Evolutionary conservation across 768 basidiomycete genomes (phyloP).

Genomic region (Sarcomyxa edulis): DNA sequence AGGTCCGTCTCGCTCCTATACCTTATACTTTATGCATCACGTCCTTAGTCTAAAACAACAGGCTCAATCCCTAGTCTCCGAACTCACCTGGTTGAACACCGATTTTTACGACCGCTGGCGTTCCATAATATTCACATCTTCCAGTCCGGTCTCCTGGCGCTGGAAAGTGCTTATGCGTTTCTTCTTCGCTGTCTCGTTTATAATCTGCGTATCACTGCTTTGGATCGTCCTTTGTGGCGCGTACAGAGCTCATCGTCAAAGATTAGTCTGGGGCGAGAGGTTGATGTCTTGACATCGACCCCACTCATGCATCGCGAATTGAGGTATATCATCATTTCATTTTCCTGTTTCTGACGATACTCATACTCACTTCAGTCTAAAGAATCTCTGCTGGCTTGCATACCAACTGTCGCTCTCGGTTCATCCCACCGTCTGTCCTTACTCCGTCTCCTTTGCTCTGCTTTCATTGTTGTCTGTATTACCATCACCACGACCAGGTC

Average conservation of each 20-base stretch:
- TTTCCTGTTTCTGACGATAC: too few species aligned
- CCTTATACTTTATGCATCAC: slow-evolving; percentile 5
- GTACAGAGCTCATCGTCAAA: slow-evolving; percentile 67
- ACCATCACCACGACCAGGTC: too few species aligned
- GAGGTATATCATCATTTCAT: too few species aligned
- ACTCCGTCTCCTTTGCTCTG: too few species aligned
- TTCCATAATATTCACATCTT: slow-evolving; percentile 65
- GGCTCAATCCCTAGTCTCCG: slow-evolving; percentile 61
- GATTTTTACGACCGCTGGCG: slow-evolving; percentile 76
- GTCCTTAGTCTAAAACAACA: slow-evolving; percentile 18
- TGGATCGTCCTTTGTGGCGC: slow-evolving; percentile 63
- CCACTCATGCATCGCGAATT: too few species aligned
- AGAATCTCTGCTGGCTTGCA: too few species aligned
- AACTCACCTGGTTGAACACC: slow-evolving; percentile 73
- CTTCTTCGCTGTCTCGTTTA: slow-evolving; percentile 51
- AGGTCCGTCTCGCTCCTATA: too few species aligned
- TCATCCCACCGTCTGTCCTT: too few species aligned
- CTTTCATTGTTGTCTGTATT: too few species aligned
- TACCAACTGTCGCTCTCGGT: too few species aligned
- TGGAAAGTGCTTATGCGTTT: slow-evolving; percentile 64
- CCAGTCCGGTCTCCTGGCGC: slow-evolving; percentile 65
- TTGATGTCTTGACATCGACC: slow-evolving; percentile 74
- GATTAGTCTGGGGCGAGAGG: slow-evolving; percentile 76
- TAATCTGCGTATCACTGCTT: slow-evolving; percentile 53
- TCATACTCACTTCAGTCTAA: too few species aligned